These are phyloP conservation scores for Pouteria glomerata DNA, from an alignment of 148 eudicot species.

Conservation along the genomic window DNA sequence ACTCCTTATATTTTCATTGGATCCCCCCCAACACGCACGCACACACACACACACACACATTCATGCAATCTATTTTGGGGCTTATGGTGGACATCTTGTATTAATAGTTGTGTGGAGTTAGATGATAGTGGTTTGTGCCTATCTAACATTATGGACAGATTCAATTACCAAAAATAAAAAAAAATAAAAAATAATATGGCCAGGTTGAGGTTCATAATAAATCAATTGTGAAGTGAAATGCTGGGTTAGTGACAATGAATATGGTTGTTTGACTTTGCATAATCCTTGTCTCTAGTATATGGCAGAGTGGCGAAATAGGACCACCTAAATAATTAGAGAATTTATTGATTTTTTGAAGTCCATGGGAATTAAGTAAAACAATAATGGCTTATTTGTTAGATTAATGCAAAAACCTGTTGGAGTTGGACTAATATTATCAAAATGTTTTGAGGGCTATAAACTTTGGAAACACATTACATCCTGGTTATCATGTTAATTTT, in stretches of 20 bases:
- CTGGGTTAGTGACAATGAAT: background rate
- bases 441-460: too few relatives aligned
- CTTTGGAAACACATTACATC: too few relatives aligned
- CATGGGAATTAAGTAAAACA: background rate
- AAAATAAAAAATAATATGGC: background rate
- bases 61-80: background rate
- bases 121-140: background rate
- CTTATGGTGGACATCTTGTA: background rate
- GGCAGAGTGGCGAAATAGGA: background rate
- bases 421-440: background rate
- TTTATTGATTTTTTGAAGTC: background rate
- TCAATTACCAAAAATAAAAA: background rate
- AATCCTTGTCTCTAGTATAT: background rate
- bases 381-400: background rate
- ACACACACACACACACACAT: too few relatives aligned
- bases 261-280: background rate
- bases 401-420: background rate
- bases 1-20: background rate
- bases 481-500: background rate
- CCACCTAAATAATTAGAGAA: background rate
- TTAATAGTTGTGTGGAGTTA: background rate
- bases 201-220: background rate
- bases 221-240: background rate
- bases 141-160: background rate
- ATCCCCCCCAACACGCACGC: too few relatives aligned